Evolutionary conservation across 345 rosid genomes (phyloP).

Genomic region (Microcos paniculata): DNA sequence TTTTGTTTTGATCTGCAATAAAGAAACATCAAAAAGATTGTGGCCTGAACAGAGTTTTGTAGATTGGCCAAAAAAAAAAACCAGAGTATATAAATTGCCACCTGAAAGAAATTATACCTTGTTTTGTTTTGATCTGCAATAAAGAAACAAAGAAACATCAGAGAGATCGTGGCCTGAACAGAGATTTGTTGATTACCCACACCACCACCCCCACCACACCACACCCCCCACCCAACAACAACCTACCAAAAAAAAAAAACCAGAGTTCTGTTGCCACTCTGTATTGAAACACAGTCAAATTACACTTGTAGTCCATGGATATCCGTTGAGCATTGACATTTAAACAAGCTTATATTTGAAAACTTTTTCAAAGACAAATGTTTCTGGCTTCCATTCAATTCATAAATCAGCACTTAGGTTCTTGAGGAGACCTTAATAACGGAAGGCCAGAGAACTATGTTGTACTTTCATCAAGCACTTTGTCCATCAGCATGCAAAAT

Average conservation of each 20-base stretch:
- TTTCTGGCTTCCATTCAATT: not conserved
- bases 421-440: not conserved
- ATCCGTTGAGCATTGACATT: not conserved
- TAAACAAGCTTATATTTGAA: not conserved
- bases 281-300: not conserved
- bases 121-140: not conserved
- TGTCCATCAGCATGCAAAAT: not conserved
- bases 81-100: too few species aligned
- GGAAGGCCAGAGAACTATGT: not conserved
- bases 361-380: not conserved
- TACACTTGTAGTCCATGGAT: not conserved
- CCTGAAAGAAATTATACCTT: not conserved
- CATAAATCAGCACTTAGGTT: not conserved
- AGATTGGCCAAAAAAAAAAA: too few species aligned
- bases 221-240: too few species aligned
- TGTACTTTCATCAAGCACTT: not conserved
- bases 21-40: not conserved
- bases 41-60: not conserved
- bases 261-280: not conserved
- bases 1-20: slow-evolving; percentile 1
- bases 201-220: too few species aligned
- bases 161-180: not conserved
- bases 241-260: too few species aligned
- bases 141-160: not conserved
- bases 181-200: not conserved